Percentiles rank a stretch among this genome's conserved stretches.
Evolutionary conservation across 2,329 filamentous ascomycete species (phyloP).

Genomic region (Fusarium xyrophilum): DNA sequence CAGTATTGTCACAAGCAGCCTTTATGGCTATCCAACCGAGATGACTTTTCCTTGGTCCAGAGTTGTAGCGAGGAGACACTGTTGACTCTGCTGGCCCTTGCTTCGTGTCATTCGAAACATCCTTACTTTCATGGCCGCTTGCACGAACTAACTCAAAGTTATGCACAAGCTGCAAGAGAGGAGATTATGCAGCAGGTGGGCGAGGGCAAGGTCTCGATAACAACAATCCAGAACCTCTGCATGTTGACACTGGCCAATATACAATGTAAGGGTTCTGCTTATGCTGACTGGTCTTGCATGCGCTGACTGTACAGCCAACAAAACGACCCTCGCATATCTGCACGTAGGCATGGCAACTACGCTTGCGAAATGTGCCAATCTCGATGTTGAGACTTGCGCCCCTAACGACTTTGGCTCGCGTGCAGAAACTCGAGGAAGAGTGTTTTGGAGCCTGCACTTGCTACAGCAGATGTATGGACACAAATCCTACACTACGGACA

Average conservation of each 20-base stretch:
- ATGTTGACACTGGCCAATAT: background rate
- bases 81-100: background rate
- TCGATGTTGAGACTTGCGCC: background rate
- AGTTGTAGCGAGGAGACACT: background rate
- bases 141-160: background rate
- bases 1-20: background rate
- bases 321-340: background rate
- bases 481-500: background rate
- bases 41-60: background rate
- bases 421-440: background rate
- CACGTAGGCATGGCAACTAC: background rate
- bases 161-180: background rate
- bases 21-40: background rate
- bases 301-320: background rate
- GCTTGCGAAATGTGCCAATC: background rate
- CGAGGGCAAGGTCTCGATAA: background rate
- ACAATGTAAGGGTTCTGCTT: background rate
- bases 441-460: background rate
- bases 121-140: background rate
- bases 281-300: fast-evolving
- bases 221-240: background rate
- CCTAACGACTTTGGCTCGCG: background rate
- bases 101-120: background rate
- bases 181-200: background rate
- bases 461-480: conserved; percentile 1